phyloP scores from a whole-genome alignment of 495 filamentous ascomycete species.

The Podospora australis region DNA sequence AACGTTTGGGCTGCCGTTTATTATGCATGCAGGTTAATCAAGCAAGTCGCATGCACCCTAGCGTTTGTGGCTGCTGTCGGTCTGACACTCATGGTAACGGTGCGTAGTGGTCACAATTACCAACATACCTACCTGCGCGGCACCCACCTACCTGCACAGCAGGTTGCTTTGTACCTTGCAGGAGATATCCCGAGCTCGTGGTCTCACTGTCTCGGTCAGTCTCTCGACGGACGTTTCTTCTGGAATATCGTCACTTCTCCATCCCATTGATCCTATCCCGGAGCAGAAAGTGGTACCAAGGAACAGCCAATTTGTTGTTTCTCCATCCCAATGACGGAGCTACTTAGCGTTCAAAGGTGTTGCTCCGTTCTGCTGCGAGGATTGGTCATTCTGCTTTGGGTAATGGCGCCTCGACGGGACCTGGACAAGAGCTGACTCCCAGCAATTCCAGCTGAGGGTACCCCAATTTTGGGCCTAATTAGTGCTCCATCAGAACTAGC shows the following conservation, averaged over 20 bases:
- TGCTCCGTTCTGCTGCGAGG: slow-evolving; percentile 1
- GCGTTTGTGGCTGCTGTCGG: not conserved
- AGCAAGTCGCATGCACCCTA: not conserved
- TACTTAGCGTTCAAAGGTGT: too few relatives aligned
- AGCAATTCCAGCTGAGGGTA: not conserved
- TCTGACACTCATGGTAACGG: too few relatives aligned
- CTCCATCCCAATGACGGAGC: too few relatives aligned
- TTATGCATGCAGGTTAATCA: not conserved
- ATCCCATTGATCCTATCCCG: too few relatives aligned
- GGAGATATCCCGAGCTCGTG: not conserved
- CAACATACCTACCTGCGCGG: too few relatives aligned
- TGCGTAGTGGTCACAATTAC: too few relatives aligned
- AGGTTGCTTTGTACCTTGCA: not conserved
- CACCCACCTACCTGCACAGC: too few relatives aligned
- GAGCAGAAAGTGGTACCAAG: too few relatives aligned
- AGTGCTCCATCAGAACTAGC: slow-evolving; percentile 1
- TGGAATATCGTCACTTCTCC: too few relatives aligned
- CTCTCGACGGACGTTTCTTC: not conserved
- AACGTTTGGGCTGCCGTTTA: not conserved
- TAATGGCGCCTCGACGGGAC: slow-evolving; percentile 4
- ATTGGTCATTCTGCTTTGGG: slow-evolving; percentile 7
- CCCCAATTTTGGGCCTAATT: slow-evolving; percentile 3
- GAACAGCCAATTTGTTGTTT: too few relatives aligned
- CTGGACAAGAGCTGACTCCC: slow-evolving; percentile 8
- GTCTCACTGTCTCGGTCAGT: not conserved